Evolutionary conservation across 257 asterid species (phyloP).

Genomic region (Ocimum tenuiflorum): DNA sequence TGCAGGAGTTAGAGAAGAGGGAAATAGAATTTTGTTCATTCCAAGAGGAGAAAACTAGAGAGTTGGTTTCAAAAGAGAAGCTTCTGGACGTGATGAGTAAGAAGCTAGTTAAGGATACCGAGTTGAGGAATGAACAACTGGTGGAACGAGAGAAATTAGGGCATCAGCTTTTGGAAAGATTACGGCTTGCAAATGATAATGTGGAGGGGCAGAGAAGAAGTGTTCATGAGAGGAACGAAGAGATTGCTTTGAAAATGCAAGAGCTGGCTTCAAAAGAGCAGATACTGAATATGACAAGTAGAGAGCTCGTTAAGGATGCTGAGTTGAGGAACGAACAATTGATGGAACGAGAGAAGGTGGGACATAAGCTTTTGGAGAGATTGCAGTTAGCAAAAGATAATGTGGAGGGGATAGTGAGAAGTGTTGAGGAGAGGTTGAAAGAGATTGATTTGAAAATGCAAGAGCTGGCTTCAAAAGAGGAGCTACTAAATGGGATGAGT

Average conservation of each 20-base stretch:
- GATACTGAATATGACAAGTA: too few relatives aligned
- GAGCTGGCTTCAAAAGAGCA: conserved; percentile 18
- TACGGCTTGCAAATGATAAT: conserved; percentile 10
- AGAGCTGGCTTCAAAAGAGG: conserved; percentile 16
- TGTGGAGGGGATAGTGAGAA: not conserved
- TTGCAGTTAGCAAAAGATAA: conserved; percentile 15
- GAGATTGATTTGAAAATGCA: conserved; percentile 6
- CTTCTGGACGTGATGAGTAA: conserved; percentile 10
- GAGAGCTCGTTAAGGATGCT: conserved; percentile 1
- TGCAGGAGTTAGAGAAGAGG: conserved; percentile 27
- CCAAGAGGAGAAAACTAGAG: conserved; percentile 18
- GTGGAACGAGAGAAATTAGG: conserved; percentile 7
- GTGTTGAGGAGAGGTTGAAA: conserved; percentile 6
- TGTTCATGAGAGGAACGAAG: conserved; percentile 7
- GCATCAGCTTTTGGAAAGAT: conserved; percentile 20
- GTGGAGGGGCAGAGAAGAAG: not conserved
- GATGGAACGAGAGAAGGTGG: conserved; percentile 10
- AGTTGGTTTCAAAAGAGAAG: conserved; percentile 23
- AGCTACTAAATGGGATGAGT: not conserved
- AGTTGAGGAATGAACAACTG: conserved; percentile 17
- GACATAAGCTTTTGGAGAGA: conserved; percentile 18
- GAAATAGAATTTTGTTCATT: conserved; percentile 10
- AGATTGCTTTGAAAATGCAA: conserved; percentile 3
- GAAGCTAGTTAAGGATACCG: conserved; percentile 5
- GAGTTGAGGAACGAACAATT: conserved; percentile 15